Percentiles rank a stretch among this genome's conserved stretches.
These are phyloP conservation scores for Cyclotella choctawhatcheeana DNA, from an alignment of 108 stramenopile genomes.

Conservation along the genomic window DNA sequence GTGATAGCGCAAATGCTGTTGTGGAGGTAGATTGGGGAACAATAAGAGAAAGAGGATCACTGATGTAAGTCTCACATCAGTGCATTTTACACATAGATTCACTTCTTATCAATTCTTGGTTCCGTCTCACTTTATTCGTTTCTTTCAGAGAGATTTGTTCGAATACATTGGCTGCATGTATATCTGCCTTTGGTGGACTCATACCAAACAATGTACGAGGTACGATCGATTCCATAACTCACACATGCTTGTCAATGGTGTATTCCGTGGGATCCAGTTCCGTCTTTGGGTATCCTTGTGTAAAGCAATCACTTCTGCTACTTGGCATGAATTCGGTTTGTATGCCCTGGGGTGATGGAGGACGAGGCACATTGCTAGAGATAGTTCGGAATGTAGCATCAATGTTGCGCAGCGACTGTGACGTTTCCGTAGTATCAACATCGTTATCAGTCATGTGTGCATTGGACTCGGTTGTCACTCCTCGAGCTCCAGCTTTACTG, in stretches of 20 bases:
- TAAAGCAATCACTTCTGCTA: conserved; percentile 38
- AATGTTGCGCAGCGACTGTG: conserved; percentile 31
- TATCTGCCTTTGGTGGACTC: conserved; percentile 48
- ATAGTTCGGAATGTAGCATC: conserved; percentile 21
- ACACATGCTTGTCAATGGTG: conserved; percentile 29
- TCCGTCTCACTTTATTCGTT: neutral
- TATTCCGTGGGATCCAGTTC: conserved; percentile 26
- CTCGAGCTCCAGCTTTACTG: conserved; percentile 38
- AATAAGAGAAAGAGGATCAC: conserved; percentile 20
- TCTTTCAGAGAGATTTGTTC: conserved; percentile 30
- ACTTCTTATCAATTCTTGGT: no score
- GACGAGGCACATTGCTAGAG: conserved; percentile 26
- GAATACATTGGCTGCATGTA: conserved; percentile 32
- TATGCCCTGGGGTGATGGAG: conserved; percentile 53
- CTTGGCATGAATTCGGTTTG: conserved; percentile 37
- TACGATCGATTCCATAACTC: conserved; percentile 47
- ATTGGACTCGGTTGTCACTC: conserved; percentile 40
- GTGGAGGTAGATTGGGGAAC: conserved; percentile 44
- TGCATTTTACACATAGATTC: no score
- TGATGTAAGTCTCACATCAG: conserved; percentile 35
- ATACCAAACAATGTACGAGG: conserved; percentile 41
- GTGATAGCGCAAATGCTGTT: neutral
- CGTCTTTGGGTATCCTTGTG: conserved; percentile 23
- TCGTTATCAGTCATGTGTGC: conserved; percentile 42
- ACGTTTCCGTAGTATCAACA: conserved; percentile 37